Evolutionary conservation across 768 basidiomycete genomes (phyloP), one percentile per base, ranked within the genome.

Genomic region (Boletus reticulatus): DNA sequence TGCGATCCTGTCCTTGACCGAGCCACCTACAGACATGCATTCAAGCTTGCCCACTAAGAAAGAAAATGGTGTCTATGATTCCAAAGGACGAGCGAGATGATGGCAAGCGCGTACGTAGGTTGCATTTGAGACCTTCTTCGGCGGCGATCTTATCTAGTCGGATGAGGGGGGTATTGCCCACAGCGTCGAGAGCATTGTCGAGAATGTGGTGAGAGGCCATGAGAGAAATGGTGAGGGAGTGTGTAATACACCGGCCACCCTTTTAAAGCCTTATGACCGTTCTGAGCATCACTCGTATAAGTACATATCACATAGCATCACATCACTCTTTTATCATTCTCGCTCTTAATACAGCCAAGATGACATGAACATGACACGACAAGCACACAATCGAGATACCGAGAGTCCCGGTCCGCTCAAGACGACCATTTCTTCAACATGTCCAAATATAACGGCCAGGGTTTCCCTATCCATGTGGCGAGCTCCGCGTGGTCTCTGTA

Each of bases 1-100:
- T 27, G 94, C 95, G 50, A 98, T 96, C 55, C 95, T 79, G 69
- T 98, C 96, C 75, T 99, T 99, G 56, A 98, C 89, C 3, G 90
- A 94, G 3, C 96, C 96, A 11, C 96, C 97, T 2, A 85, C 87
- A 19, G 91, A 94, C 67, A 91, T 82, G 69, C 84, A 98, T 64
- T 99, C 96, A 16, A 90, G 79, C 72, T 97, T 98, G 8, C 80
- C 95, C 67, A 96, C 91, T 95, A n/a, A 5, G 34, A 32, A 17
- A 16, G 31, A 29, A 6, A 7, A 2, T 22, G 27, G 47, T 19
- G 29, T 43, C 22, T 13, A 29, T 34, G 20, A 4, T 38, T 37
- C 17, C 22, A 39, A 43, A 44, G 17, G 13, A 16, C 8, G 34
- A 43, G 32, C 31, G 32, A 47, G 27, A 43, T 4, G 4, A 22